Percentiles rank a stretch among this genome's conserved stretches.
Conservation (phyloP, 2,329 filamentous ascomycete species). For the Fusarium concolor region DNA sequence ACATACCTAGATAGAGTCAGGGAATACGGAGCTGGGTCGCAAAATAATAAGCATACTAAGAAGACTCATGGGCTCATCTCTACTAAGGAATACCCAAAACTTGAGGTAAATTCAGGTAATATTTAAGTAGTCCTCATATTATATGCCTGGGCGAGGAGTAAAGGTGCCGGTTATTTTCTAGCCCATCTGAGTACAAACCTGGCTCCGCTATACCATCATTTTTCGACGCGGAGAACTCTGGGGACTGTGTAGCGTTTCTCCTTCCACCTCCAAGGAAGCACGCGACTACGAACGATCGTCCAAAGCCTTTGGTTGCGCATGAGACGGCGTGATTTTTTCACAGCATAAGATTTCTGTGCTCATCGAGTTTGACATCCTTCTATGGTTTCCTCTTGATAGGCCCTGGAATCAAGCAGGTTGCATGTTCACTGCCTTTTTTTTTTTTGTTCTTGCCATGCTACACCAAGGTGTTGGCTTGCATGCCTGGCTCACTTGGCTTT, state of each 20-base stretch:
- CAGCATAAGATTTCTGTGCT: conserved; percentile 1
- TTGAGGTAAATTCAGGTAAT: no score
- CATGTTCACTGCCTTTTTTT: not conserved
- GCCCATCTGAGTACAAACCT: not conserved
- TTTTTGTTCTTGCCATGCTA: conserved; percentile 8
- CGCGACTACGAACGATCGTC: not conserved
- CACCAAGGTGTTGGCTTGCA: conserved; percentile 6
- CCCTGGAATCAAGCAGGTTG: not conserved
- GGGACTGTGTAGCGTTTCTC: conserved; percentile 8
- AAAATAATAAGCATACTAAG: no score
- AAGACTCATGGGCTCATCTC: no score
- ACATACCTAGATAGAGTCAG: conserved; percentile 6
- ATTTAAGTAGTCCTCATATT: no score
- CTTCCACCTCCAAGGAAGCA: conserved; percentile 2
- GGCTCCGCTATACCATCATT: conserved; percentile 5
- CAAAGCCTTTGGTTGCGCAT: conserved; percentile 1
- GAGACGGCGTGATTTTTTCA: conserved; percentile 16
- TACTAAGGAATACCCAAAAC: no score
- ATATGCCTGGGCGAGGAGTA: no score
- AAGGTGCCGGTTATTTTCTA: no score
- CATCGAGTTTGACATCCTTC: conserved; percentile 3
- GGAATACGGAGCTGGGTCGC: conserved; percentile 8
- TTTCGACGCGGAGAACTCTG: conserved; percentile 26
- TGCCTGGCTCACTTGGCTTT: conserved; percentile 1
- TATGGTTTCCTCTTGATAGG: not conserved